Evolutionary conservation across 2,329 filamentous ascomycete genomes (phyloP).

Genomic region (Aureobasidium zeae): DNA sequence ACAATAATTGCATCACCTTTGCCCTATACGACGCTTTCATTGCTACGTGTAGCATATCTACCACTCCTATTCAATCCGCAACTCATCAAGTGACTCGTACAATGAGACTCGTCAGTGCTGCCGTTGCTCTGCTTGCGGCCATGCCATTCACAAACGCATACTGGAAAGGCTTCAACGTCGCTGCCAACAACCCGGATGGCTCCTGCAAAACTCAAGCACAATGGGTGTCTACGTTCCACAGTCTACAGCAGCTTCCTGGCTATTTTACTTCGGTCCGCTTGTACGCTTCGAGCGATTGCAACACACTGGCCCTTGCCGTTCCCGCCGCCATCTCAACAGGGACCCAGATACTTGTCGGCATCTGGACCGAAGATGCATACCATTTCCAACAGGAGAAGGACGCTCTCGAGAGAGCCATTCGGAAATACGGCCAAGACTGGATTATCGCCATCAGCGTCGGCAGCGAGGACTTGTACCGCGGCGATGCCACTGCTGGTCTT

Average conservation of each 20-base stretch:
- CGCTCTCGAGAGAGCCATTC: constrained; percentile 49
- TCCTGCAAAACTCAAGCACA: constrained; percentile 32
- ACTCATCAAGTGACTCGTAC: neutral
- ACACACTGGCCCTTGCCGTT: constrained; percentile 40
- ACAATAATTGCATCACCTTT: constrained; percentile 1
- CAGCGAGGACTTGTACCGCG: constrained; percentile 58
- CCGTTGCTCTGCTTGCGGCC: constrained; percentile 28
- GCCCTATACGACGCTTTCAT: neutral
- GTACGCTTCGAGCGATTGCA: constrained; percentile 54
- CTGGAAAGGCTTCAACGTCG: constrained; percentile 37
- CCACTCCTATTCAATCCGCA: neutral
- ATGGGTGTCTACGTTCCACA: constrained; percentile 30
- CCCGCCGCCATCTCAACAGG: constrained; percentile 53
- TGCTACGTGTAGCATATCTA: constrained; percentile 3
- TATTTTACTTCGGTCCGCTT: constrained; percentile 52
- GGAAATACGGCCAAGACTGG: constrained; percentile 47
- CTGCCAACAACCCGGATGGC: constrained; percentile 32
- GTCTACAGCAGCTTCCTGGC: constrained; percentile 38
- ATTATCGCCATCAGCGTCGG: constrained; percentile 58
- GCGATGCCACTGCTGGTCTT: constrained; percentile 33
- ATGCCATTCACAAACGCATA: constrained; percentile 29
- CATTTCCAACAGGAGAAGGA: constrained; percentile 52
- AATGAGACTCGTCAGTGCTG: constrained; percentile 20
- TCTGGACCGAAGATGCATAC: constrained; percentile 45
- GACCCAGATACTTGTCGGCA: constrained; percentile 53